A percentile compares a stretch with the other conserved stretches of the same genome.
These are phyloP conservation scores for Populus hybrid DNA, from an alignment of 441 rosid species.

Conservation along the genomic window DNA sequence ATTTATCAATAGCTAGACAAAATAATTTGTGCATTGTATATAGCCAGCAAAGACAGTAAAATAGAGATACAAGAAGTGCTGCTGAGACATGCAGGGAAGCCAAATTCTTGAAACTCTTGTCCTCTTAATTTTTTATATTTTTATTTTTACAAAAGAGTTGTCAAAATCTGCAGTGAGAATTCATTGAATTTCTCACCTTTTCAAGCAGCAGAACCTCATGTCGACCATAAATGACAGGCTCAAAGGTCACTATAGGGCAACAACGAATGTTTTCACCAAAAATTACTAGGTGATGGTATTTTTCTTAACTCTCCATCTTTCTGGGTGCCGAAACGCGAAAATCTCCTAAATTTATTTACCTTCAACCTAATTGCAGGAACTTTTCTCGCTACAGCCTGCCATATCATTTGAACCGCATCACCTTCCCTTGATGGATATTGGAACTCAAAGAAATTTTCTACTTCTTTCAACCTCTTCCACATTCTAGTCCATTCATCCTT, in stretches of 20 bases:
- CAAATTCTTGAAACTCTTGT: not conserved
- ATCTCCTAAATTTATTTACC: conserved; percentile 63
- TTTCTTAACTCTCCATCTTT: conserved; percentile 23
- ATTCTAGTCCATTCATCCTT: conserved; percentile 86
- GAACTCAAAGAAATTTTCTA: conserved; percentile 57
- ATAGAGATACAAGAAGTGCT: not conserved
- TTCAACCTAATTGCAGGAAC: conserved; percentile 64
- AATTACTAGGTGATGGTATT: conserved; percentile 43
- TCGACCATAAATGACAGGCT: not conserved
- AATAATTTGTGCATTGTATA: not conserved
- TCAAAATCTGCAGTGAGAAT: not conserved
- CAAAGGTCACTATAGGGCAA: conserved; percentile 5
- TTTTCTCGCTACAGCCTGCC: conserved; percentile 81
- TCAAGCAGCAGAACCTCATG: not conserved
- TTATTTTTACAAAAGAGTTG: not conserved
- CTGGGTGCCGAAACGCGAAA: conserved; percentile 22
- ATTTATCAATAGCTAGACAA: no score
- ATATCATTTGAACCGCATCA: conserved; percentile 97
- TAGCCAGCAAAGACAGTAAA: not conserved
- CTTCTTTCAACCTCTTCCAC: conserved; percentile 68
- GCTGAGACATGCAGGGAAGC: not conserved
- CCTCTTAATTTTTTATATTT: not conserved
- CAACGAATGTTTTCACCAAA: conserved; percentile 37
- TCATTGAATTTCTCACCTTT: not conserved
- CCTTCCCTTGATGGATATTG: conserved; percentile 25